Base-by-base conservation (phyloP, 495 filamentous ascomycete species). In the Xylaria sp. region DNA sequence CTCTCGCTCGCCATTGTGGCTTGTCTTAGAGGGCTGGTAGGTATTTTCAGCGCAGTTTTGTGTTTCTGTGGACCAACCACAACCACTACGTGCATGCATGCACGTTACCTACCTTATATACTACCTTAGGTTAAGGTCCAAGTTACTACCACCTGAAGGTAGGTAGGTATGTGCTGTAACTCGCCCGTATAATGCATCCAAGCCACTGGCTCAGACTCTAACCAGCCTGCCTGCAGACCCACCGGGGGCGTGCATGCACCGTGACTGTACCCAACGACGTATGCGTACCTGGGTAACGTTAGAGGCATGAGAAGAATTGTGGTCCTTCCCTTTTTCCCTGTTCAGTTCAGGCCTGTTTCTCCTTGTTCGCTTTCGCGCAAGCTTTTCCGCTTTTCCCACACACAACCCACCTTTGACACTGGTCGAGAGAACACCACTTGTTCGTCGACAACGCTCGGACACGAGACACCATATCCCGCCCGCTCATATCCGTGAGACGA, bases 341-440 rank as follows among this genome's bases (percentile, higher is more conserved):
- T n/a, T n/a, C n/a, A n/a, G n/a, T n/a, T n/a, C n/a, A n/a, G n/a
- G n/a, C 59, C 66, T 24, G 9, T 48, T 33, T 48, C 50, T 37
- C 58, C 46, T 59, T 19, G 33, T 59, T 59, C 57, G 9, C 31
- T 59, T 65, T 53, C 50, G 61, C 59, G 40, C 48, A 69, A 69
- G 55, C 62, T 61, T 72, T 75, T 69, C 70, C 53, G 55, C 62
- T 61, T 72, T 75, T 69, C 70, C 53, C 65, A 37, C 70, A 41
- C 73, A 68, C 65, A 67, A 67, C 26, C 65, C 53, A 68, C 72
- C 46, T 26, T 64, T 6, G 44, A 68, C 59, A 50, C 65, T 26
- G 52, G 67, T 58, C 40, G 53, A 72, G 46, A 64, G 44, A 52
- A 44, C 67, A 37, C 43, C 43, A 40, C 29, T 63, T 15, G 66